phyloP scores from a whole-genome alignment of 257 asterid species.

The Petunia secreta region DNA sequence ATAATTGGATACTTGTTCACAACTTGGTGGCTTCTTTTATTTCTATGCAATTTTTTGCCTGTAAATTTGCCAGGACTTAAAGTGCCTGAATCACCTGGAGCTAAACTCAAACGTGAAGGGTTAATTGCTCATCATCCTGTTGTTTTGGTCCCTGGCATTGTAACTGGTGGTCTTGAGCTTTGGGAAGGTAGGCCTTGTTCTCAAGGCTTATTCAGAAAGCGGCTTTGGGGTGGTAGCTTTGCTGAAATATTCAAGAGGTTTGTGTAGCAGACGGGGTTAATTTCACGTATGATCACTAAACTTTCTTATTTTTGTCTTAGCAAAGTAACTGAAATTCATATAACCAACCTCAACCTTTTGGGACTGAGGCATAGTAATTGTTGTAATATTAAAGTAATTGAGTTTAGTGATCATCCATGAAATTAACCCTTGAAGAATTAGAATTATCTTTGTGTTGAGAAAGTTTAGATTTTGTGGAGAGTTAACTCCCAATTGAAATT shows the following conservation, averaged over 20 bases:
- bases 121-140: conserved; percentile 68
- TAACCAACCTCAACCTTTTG: too few species aligned
- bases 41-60: conserved; percentile 54
- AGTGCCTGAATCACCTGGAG: conserved; percentile 63
- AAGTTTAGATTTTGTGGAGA: background rate
- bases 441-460: background rate
- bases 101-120: conserved; percentile 57
- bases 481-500: conserved; percentile 4
- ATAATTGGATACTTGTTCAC: conserved; percentile 66
- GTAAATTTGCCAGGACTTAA: conserved; percentile 44
- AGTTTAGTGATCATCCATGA: background rate
- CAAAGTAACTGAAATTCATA: too few species aligned
- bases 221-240: conserved; percentile 92
- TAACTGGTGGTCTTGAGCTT: conserved; percentile 90
- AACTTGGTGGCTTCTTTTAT: conserved; percentile 70
- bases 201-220: conserved; percentile 70
- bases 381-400: background rate
- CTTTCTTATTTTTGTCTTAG: background rate
- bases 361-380: too few species aligned
- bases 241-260: conserved; percentile 77
- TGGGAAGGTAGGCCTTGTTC: conserved; percentile 95
- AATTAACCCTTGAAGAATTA: background rate
- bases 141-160: conserved; percentile 83
- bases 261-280: background rate
- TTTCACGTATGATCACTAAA: background rate